A percentile compares a stretch with the other conserved stretches of the same genome.
phyloP scores from a whole-genome alignment of 768 basidiomycete genomes.

The Termitomyces sp. region DNA sequence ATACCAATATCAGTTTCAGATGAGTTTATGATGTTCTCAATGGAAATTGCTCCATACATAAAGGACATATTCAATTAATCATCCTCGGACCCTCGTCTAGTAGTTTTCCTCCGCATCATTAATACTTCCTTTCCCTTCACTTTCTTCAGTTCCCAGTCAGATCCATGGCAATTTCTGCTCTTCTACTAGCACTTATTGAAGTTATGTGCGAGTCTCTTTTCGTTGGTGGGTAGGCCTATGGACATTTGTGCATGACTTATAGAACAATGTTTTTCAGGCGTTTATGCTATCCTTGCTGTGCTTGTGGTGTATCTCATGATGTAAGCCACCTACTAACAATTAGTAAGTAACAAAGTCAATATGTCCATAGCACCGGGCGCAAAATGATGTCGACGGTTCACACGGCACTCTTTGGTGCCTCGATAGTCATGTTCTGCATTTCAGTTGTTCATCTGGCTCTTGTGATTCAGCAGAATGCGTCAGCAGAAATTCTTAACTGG shows the following conservation, averaged over 20 bases:
- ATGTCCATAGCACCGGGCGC: too few species aligned
- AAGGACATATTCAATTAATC: too few species aligned
- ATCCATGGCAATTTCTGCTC: slow-evolving; percentile 6
- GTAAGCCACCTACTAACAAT: neutral
- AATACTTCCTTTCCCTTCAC: too few species aligned
- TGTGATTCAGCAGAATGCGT: neutral
- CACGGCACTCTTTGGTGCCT: slow-evolving; percentile 8
- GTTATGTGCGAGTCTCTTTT: slow-evolving; percentile 9
- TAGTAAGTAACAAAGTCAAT: too few species aligned
- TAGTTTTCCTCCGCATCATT: too few species aligned
- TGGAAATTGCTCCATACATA: too few species aligned
- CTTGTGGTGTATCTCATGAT: slow-evolving; percentile 7
- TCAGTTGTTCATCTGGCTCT: slow-evolving; percentile 6
- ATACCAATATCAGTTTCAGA: too few species aligned
- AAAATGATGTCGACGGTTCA: slow-evolving; percentile 5
- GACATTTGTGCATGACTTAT: too few species aligned
- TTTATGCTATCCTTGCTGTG: slow-evolving; percentile 1
- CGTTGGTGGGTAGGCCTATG: neutral
- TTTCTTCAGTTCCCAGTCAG: too few species aligned
- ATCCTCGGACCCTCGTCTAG: too few species aligned
- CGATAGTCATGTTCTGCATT: slow-evolving; percentile 8
- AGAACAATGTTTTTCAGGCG: neutral
- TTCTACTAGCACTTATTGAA: neutral
- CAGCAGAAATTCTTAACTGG: neutral
- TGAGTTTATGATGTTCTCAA: too few species aligned